phyloP scores from a whole-genome alignment of 2,329 filamentous ascomycete genomes.

The Stemphylium vesicarium region DNA sequence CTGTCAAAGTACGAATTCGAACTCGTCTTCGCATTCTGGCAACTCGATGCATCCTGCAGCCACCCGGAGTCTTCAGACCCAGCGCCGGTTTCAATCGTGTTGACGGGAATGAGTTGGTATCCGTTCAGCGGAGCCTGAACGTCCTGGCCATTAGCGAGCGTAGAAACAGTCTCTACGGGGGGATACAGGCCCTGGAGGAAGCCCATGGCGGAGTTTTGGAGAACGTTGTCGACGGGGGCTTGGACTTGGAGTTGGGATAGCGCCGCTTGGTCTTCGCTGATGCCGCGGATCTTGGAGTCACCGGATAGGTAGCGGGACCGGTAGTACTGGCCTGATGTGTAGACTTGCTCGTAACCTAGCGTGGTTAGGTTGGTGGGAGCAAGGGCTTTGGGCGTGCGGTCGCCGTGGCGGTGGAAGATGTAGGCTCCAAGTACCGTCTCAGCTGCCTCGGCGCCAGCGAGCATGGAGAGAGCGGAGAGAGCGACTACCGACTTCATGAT shows the following conservation, averaged over 20 bases:
- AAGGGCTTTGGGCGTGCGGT: slow-evolving; percentile 79
- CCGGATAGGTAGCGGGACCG: slow-evolving; percentile 74
- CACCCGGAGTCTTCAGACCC: slow-evolving; percentile 65
- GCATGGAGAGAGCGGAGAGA: slow-evolving; percentile 34
- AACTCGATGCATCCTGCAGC: slow-evolving; percentile 64
- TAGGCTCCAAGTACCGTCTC: slow-evolving; percentile 83
- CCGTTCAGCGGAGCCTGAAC: slow-evolving; percentile 74
- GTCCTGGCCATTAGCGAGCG: slow-evolving; percentile 72
- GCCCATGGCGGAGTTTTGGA: slow-evolving; percentile 78
- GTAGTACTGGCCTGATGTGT: slow-evolving; percentile 75
- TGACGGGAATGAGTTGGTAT: slow-evolving; percentile 83
- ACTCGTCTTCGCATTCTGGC: slow-evolving; percentile 61
- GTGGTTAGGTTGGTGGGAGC: slow-evolving; percentile 76
- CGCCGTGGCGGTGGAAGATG: slow-evolving; percentile 89
- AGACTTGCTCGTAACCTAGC: slow-evolving; percentile 79
- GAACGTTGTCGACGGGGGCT: slow-evolving; percentile 75
- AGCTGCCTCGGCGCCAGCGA: slow-evolving; percentile 39
- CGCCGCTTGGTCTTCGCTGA: slow-evolving; percentile 71
- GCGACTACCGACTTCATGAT: slow-evolving; percentile 37
- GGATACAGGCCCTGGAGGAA: slow-evolving; percentile 91
- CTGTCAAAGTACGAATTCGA: slow-evolving; percentile 66
- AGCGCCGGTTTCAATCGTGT: slow-evolving; percentile 63
- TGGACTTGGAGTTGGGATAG: slow-evolving; percentile 74
- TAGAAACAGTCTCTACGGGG: slow-evolving; percentile 65
- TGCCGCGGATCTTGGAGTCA: slow-evolving; percentile 67